These are phyloP conservation scores for Pueraria montana DNA, from an alignment of 306 rosid species.

Conservation along the genomic window DNA sequence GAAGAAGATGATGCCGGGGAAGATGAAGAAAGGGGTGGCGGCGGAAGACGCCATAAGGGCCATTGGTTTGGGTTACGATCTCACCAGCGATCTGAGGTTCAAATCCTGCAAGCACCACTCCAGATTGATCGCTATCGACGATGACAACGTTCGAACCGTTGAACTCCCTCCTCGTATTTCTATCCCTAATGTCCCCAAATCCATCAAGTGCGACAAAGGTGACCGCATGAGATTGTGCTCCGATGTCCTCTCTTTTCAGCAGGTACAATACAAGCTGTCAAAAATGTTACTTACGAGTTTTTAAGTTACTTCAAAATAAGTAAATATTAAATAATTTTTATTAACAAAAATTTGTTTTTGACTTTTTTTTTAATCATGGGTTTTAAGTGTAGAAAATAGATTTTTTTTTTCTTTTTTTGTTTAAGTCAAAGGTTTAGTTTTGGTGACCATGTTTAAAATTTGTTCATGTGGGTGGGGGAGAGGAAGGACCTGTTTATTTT, in stretches of 20 bases:
- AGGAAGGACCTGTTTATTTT: neutral
- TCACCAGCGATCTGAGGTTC: slow-evolving; percentile 70
- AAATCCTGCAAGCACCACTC: slow-evolving; percentile 65
- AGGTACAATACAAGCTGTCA: slow-evolving; percentile 48
- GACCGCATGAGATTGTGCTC: slow-evolving; percentile 82
- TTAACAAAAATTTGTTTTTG: neutral
- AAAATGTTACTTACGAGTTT: neutral
- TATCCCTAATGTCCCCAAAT: slow-evolving; percentile 75
- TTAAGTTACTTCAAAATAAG: neutral
- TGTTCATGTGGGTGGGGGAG: neutral
- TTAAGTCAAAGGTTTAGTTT: neutral
- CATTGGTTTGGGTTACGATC: slow-evolving; percentile 76
- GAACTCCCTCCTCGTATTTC: slow-evolving; percentile 72
- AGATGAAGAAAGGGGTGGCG: slow-evolving; percentile 40
- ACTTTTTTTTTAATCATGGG: neutral
- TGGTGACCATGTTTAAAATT: neutral
- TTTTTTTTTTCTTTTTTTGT: neutral
- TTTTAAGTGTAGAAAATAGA: neutral
- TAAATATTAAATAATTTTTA: neutral
- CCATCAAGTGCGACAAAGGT: slow-evolving; percentile 88
- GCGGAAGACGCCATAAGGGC: slow-evolving; percentile 60
- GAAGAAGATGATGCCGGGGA: slow-evolving; percentile 1
- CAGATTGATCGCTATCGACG: slow-evolving; percentile 61
- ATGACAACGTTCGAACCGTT: slow-evolving; percentile 53
- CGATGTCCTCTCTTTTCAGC: slow-evolving; percentile 85